Conservation (phyloP, 768 basidiomycete genomes). For the Boletellus emodensis region DNA sequence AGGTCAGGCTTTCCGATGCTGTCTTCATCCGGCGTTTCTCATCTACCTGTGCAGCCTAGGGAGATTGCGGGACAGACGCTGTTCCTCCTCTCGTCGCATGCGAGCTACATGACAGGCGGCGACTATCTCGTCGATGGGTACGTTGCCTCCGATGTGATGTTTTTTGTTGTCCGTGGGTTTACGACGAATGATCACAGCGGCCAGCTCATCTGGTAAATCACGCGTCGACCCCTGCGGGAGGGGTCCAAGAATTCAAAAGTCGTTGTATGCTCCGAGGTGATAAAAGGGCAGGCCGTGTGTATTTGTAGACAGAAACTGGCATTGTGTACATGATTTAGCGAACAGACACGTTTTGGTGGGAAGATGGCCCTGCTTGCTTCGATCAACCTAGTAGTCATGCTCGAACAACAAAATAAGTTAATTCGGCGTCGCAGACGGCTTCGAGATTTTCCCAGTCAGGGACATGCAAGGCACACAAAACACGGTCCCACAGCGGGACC, state of each 20-base stretch:
- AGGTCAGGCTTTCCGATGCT: constrained; percentile 34
- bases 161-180: background rate
- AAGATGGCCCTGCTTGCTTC: no score
- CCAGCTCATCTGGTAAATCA: constrained; percentile 29
- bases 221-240: background rate
- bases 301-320: background rate
- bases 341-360: no score
- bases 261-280: no score
- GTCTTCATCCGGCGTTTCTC: background rate
- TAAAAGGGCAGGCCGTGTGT: background rate
- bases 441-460: no score
- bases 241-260: no score
- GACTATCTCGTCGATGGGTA: constrained; percentile 58
- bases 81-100: constrained; percentile 48
- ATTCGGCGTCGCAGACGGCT: no score
- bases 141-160: constrained; percentile 7
- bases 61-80: constrained; percentile 58
- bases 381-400: no score
- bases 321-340: no score
- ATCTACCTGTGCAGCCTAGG: constrained; percentile 36
- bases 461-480: no score
- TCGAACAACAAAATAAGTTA: no score
- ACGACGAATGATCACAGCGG: constrained; percentile 12
- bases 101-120: constrained; percentile 54
- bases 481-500: no score